A percentile compares a stretch with the other conserved stretches of the same genome.
Evolutionary conservation across 2,329 filamentous ascomycete genomes (phyloP).

Genomic region (Talaromyces sp.): DNA sequence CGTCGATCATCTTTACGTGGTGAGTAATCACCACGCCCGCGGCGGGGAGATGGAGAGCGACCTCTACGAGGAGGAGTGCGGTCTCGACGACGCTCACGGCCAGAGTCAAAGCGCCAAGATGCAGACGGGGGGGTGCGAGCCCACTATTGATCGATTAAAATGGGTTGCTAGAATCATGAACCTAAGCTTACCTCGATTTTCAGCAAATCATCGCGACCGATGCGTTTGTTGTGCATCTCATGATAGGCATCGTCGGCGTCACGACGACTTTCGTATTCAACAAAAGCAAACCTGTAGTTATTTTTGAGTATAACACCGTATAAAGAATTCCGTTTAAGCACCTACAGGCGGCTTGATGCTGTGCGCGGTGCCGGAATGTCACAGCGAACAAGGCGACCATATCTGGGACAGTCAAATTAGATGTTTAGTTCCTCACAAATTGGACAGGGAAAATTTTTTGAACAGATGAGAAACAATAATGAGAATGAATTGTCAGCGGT

Average conservation of each 20-base stretch:
- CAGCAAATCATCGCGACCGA: constrained; percentile 87
- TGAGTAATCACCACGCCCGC: constrained; percentile 64
- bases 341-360: constrained; percentile 90
- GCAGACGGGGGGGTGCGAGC: constrained; percentile 95
- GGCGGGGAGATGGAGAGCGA: constrained; percentile 53
- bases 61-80: constrained; percentile 74
- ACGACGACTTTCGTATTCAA: constrained; percentile 96
- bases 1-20: constrained; percentile 84
- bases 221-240: constrained; percentile 99
- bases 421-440: background rate
- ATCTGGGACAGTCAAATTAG: constrained; percentile 56
- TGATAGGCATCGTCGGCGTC: constrained; percentile 99
- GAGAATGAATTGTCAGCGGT: constrained; percentile 11
- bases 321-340: constrained; percentile 28
- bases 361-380: constrained; percentile 96
- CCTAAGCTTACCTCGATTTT: constrained; percentile 80
- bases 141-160: constrained; percentile 59
- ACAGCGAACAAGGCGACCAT: constrained; percentile 94
- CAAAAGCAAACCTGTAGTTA: constrained; percentile 75
- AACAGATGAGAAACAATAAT: constrained; percentile 1
- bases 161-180: background rate
- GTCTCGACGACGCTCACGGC: constrained; percentile 61
- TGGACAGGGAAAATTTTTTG: constrained; percentile 8
- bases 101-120: constrained; percentile 96
- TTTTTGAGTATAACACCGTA: constrained; percentile 32